Percentiles rank a stretch among this genome's conserved stretches.
Evolutionary conservation across 1,139 yeast species (phyloP).

Genomic region (Pichia sp.): DNA sequence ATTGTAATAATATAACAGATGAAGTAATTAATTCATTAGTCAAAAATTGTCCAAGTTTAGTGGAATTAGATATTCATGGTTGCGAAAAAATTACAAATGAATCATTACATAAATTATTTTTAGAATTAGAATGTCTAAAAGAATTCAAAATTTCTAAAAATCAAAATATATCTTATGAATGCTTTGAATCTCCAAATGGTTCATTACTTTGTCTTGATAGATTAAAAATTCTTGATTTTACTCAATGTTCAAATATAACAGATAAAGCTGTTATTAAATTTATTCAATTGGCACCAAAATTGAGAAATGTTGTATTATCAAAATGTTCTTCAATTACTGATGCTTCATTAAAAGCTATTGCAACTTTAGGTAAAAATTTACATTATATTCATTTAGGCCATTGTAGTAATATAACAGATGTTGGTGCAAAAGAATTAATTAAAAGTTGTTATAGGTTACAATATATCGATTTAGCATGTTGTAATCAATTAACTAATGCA

Average conservation of each 20-base stretch:
- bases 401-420: slow-evolving; percentile 84
- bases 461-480: slow-evolving; percentile 92
- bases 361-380: slow-evolving; percentile 70
- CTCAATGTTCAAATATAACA: slow-evolving; percentile 77
- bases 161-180: slow-evolving; percentile 59
- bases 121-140: slow-evolving; percentile 61
- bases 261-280: slow-evolving; percentile 73
- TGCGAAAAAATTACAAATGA: slow-evolving; percentile 69
- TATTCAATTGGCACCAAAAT: slow-evolving; percentile 71
- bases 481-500: slow-evolving; percentile 81
- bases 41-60: slow-evolving; percentile 65
- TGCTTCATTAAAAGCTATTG: slow-evolving; percentile 64
- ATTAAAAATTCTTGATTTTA: slow-evolving; percentile 75
- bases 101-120: slow-evolving; percentile 56
- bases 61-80: slow-evolving; percentile 84
- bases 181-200: slow-evolving; percentile 43
- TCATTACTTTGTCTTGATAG: slow-evolving; percentile 39
- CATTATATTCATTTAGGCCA: slow-evolving; percentile 94
- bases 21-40: slow-evolving; percentile 60
- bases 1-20: slow-evolving; percentile 64
- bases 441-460: slow-evolving; percentile 79
- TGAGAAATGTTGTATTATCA: slow-evolving; percentile 82
- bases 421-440: slow-evolving; percentile 72
- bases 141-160: slow-evolving; percentile 81
- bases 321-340: slow-evolving; percentile 89